phyloP scores from a whole-genome alignment of 148 eudicot genomes.

The Rhododendron ferrugineum region DNA sequence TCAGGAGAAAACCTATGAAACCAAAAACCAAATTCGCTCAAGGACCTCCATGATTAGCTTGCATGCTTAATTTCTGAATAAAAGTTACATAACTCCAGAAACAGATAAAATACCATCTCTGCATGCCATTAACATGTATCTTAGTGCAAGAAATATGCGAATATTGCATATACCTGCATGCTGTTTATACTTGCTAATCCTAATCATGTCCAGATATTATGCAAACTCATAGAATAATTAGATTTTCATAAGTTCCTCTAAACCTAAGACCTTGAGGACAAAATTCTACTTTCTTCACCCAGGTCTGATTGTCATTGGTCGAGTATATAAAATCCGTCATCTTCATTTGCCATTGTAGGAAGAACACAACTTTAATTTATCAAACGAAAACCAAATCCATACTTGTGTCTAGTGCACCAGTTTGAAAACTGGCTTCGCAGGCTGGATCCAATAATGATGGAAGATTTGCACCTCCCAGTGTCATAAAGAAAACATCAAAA shows the following conservation, averaged over 20 bases:
- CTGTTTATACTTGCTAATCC: background rate
- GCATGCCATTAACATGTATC: background rate
- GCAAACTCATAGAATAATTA: background rate
- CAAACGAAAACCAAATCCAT: background rate
- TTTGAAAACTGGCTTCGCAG: background rate
- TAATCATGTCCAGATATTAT: background rate
- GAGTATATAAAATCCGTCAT: background rate
- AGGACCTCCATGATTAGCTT: background rate
- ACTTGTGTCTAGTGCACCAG: background rate
- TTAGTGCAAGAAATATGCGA: background rate
- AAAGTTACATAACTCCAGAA: background rate
- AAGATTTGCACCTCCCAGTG: background rate
- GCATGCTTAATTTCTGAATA: constrained; percentile 1
- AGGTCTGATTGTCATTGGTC: background rate
- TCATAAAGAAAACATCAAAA: background rate
- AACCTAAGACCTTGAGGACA: background rate
- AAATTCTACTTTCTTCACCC: background rate
- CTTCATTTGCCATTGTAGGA: background rate
- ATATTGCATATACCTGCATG: background rate
- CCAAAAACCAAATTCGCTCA: constrained; percentile 2
- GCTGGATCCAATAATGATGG: background rate
- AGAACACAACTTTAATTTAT: background rate
- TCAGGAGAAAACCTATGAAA: background rate
- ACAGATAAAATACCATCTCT: background rate
- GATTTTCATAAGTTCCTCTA: background rate